Base-by-base conservation (phyloP, 345 rosid genomes). In the Rhizophora apiculata region DNA sequence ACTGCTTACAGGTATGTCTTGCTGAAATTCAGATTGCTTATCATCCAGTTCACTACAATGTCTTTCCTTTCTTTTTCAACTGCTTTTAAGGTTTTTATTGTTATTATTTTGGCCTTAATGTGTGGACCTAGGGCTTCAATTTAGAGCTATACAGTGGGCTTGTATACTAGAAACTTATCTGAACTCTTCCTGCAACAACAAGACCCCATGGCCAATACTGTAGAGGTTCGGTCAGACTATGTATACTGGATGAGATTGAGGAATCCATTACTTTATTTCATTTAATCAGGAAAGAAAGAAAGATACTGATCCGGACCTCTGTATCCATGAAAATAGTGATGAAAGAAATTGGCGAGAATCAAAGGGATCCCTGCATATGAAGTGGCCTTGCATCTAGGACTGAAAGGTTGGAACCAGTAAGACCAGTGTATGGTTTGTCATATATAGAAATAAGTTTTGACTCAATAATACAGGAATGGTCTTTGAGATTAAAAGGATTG, bases 1-100 rank as follows among this genome's bases (percentile, higher is more conserved):
- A n/a, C 32, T 22, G 46, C 46, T 53, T 60, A 52, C 31, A 9
- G 34, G 30, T 20, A 48, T 21, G 51, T 61, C 20, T 43, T 74
- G 31, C 62, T 64, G 72, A 64, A 65, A 70, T 55, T 43, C 63
- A 72, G 83, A 74, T 76, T 76, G 76, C 81, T 76, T 82, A 79
- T 82, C 83, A 76, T 82, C 85, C 82, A 68, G 72, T 68, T 68
- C 68, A 64, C 55, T 46, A 10, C 34, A 39, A 55, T 62, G 6
- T 26, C 27, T 59, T 34, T 60, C 72, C 62, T 69, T 65, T 78
- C 71, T 9, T 9, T 63, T 64, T 74, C 76, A 63, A 61, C 73
- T 8, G 68, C 66, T 68, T 30, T 65, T 46, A 29, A 27, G 62
- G 46, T 31, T 63, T 3, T 3, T 13, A 24, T 24, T 24, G 24